Evolutionary conservation across 2,329 filamentous ascomycete species (phyloP).

Genomic region (Drechslerella coelobrocha): DNA sequence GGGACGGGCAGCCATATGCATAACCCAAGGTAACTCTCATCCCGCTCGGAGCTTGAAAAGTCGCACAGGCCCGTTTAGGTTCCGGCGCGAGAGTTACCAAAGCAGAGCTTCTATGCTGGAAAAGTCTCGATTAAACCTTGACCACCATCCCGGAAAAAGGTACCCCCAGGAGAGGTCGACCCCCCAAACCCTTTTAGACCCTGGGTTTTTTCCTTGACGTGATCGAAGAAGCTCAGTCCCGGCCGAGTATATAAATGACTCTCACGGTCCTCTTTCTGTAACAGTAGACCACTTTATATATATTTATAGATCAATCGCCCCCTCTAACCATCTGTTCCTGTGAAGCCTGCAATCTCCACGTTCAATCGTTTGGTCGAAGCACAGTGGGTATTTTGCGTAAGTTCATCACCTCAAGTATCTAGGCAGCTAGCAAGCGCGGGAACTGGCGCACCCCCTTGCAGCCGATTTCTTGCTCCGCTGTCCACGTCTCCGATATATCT

Average conservation of each 20-base stretch:
- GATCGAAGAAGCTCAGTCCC: background rate
- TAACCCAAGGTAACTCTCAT: slow-evolving; percentile 6
- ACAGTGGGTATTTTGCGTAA: too few species aligned
- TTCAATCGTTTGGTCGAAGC: too few species aligned
- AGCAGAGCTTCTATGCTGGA: background rate
- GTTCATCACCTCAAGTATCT: too few species aligned
- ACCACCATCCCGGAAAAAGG: slow-evolving; percentile 36
- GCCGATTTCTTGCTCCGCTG: too few species aligned
- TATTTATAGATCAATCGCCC: background rate
- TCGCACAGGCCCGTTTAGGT: slow-evolving; percentile 11
- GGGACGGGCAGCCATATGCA: too few species aligned
- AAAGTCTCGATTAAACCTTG: slow-evolving; percentile 38
- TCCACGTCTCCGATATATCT: too few species aligned
- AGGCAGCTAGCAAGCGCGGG: too few species aligned
- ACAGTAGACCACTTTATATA: background rate
- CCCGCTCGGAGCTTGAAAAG: slow-evolving; percentile 3
- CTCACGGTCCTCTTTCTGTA: background rate
- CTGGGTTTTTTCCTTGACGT: background rate
- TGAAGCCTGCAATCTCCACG: too few species aligned
- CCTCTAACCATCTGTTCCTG: background rate
- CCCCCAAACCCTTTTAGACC: slow-evolving; percentile 23
- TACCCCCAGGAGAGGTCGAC: slow-evolving; percentile 14
- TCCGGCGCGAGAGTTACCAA: background rate
- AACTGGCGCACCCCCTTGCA: too few species aligned
- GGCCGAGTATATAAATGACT: background rate